phyloP scores from a whole-genome alignment of 495 filamentous ascomycete species.

The Cladorrhinum samala region DNA sequence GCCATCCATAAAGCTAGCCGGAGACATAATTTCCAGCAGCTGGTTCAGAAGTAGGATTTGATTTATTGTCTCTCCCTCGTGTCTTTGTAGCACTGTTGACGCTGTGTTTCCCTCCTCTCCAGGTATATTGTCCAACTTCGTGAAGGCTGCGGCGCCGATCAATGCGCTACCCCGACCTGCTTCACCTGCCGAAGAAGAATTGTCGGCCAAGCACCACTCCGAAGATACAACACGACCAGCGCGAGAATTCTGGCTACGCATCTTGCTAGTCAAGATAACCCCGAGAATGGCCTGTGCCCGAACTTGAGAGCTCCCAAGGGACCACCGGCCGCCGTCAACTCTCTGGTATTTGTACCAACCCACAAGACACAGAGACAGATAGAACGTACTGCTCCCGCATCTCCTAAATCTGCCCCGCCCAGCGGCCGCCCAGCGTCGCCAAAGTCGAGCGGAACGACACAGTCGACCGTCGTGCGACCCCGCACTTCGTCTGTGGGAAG shows the following conservation, averaged over 20 bases:
- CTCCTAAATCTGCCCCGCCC: constrained; percentile 5
- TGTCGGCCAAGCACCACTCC: constrained; percentile 58
- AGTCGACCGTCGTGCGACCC: constrained; percentile 8
- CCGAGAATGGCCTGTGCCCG: constrained; percentile 67
- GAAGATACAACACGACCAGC: constrained; percentile 61
- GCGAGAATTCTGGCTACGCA: constrained; percentile 74
- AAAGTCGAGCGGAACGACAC: constrained; percentile 2
- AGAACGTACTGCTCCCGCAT: constrained; percentile 6
- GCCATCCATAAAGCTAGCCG: constrained; percentile 45
- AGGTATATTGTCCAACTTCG: constrained; percentile 83
- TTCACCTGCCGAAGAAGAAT: constrained; percentile 67
- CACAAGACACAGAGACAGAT: constrained; percentile 17
- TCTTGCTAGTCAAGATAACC: constrained; percentile 72
- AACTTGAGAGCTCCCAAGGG: constrained; percentile 33
- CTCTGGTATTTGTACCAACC: constrained; percentile 32
- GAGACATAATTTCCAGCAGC: constrained; percentile 46
- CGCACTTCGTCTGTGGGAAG: not conserved
- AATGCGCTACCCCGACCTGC: constrained; percentile 72
- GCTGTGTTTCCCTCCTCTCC: constrained; percentile 3
- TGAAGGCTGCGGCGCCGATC: constrained; percentile 65
- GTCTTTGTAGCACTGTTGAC: too few species aligned
- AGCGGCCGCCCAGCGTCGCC: constrained; percentile 2
- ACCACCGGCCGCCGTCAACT: constrained; percentile 33
- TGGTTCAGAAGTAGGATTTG: constrained; percentile 48
- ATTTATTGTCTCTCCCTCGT: constrained; percentile 2